These are phyloP conservation scores for Trametes punicea DNA, from an alignment of 768 basidiomycete species.

Conservation along the genomic window DNA sequence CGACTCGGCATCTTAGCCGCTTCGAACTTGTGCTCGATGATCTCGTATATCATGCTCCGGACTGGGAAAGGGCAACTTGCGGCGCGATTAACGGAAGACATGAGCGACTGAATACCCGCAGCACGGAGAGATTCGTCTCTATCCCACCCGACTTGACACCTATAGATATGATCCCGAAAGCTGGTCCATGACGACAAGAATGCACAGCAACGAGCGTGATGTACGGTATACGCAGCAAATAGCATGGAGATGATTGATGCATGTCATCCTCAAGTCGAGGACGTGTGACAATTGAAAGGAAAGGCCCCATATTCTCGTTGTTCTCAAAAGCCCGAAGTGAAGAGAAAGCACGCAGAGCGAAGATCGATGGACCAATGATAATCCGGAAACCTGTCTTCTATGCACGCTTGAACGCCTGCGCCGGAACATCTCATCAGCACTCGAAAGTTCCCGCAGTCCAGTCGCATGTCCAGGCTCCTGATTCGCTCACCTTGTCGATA, in stretches of 20 bases:
- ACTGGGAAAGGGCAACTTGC: too few species aligned
- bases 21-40: too few species aligned
- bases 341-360: conserved; percentile 4
- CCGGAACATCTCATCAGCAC: neutral
- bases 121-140: neutral
- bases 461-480: too few species aligned
- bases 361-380: neutral
- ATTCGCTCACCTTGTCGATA: conserved; percentile 33
- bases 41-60: too few species aligned
- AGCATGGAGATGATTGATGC: too few species aligned
- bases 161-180: neutral
- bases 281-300: too few species aligned
- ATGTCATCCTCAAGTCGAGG: too few species aligned
- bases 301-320: too few species aligned
- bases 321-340: neutral
- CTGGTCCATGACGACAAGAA: neutral
- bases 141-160: neutral
- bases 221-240: neutral
- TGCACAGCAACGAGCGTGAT: conserved; percentile 12
- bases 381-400: neutral
- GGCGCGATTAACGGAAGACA: too few species aligned
- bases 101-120: too few species aligned
- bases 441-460: neutral
- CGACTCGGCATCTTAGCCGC: too few species aligned
- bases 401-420: conserved; percentile 19